Base-by-base conservation (phyloP, 805 yeast species). In the Candida fluviatilis region DNA sequence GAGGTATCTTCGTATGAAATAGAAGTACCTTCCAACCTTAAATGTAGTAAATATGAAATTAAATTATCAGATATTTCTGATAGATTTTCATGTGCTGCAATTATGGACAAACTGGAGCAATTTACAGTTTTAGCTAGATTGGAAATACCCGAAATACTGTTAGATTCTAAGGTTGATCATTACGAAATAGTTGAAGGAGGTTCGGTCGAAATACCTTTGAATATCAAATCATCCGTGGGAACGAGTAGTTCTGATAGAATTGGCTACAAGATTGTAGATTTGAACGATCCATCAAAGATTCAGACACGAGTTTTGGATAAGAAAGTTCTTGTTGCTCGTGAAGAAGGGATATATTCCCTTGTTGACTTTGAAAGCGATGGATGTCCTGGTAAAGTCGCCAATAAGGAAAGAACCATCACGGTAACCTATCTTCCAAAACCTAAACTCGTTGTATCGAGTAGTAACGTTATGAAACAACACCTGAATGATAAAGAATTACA, bases 11-110 rank as follows among this genome's bases (percentile, higher is more conserved):
- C 48, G 1, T 67, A 69, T 39, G 48, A 52, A 1, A 69, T 88
- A n/a, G 48, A 56, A 6, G 76, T 87, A 0, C 82, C 86, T 0
- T 52, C 61, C 1, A 71, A 85, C 37, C 56, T 57, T 2, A 61
- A 66, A 16, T 95, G 96, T 15, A 96, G 96, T 3, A 71, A 75
- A n/a, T 89, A 78, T 55, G 72, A 74, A 18, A 59, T 91, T 1
- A 69, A 78, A 2, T 55, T 93, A 43, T 71, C 76, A 2, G 73
- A 85, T 8, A 77, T 86, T 2, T 72, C 71, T 16, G 99, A 93
- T 55, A 71, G 76, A n/a, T 76, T 84, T 8, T 80, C 81, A 1
- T 93, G 99, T 62, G 70, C 73, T 15, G 91, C 86, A n/a, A 78
- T 76, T 10, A 62, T 85, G 40, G 74, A 78, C 33, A 78, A 75